These are phyloP conservation scores for Aspergillus tamarii DNA, from an alignment of 2,329 filamentous ascomycete species.

Conservation along the genomic window DNA sequence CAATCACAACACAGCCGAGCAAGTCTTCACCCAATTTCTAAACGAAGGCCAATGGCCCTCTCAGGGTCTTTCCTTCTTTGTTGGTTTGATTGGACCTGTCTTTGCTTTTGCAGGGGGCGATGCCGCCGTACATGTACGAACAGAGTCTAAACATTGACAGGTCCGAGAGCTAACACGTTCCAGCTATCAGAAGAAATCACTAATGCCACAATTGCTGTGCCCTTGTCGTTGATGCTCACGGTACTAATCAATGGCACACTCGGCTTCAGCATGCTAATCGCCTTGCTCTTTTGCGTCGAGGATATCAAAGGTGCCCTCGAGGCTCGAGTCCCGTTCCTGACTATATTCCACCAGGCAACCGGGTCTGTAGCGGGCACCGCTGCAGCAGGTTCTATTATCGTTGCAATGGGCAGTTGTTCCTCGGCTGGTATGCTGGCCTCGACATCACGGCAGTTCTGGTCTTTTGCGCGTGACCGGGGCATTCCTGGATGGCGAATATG, in stretches of 20 bases:
- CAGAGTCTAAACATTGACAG: background rate
- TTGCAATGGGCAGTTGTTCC: conserved; percentile 29
- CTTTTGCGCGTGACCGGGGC: conserved; percentile 43
- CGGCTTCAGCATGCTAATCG: conserved; percentile 41
- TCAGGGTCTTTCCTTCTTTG: conserved; percentile 29
- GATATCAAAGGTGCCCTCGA: conserved; percentile 36
- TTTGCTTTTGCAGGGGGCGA: conserved; percentile 44
- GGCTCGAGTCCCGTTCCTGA: conserved; percentile 42
- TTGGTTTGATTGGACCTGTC: conserved; percentile 31
- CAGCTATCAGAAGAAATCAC: conserved; percentile 45
- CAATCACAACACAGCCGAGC: conserved; percentile 32
- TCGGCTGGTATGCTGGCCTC: conserved; percentile 34
- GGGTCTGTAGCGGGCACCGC: conserved; percentile 34
- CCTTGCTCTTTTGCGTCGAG: conserved; percentile 40
- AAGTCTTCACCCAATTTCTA: conserved; percentile 50
- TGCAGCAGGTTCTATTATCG: conserved; percentile 35
- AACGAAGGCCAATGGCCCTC: conserved; percentile 38
- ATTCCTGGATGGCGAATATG: conserved; percentile 35
- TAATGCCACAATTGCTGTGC: conserved; percentile 41
- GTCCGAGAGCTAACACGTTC: background rate
- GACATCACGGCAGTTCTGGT: conserved; percentile 38
- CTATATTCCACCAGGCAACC: conserved; percentile 48
- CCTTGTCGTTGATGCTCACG: conserved; percentile 40
- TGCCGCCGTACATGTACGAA: conserved; percentile 41
- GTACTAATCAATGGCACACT: conserved; percentile 40